These are phyloP conservation scores for Cryptococcus jaspeensis DNA, from an alignment of 1,284 basidiomycete genomes.

Conservation along the genomic window DNA sequence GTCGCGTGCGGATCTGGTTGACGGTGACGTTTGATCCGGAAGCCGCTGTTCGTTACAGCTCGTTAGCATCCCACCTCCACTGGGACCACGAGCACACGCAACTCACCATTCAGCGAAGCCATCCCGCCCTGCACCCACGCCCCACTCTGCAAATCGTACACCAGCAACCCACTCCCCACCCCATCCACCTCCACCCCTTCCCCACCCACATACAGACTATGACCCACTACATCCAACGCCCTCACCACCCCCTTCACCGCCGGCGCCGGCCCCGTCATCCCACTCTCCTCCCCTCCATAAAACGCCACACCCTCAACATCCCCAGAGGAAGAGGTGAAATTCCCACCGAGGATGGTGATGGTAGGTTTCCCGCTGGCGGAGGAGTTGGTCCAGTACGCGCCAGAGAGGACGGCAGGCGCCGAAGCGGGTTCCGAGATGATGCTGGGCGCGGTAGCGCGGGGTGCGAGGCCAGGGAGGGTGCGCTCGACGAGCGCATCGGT, in stretches of 20 bases:
- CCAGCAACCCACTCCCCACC: slow-evolving; percentile 64
- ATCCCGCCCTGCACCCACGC: slow-evolving; percentile 63
- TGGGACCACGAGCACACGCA: not conserved
- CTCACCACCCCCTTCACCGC: slow-evolving; percentile 66
- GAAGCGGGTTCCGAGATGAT: slow-evolving; percentile 57
- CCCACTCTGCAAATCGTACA: slow-evolving; percentile 68
- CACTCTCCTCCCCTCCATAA: slow-evolving; percentile 62
- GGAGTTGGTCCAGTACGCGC: slow-evolving; percentile 84
- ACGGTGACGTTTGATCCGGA: slow-evolving; percentile 64
- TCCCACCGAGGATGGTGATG: slow-evolving; percentile 80
- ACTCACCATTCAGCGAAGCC: slow-evolving; percentile 59
- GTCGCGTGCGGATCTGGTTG: slow-evolving; percentile 68
- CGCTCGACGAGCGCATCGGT: slow-evolving; percentile 20
- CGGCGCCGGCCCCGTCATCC: slow-evolving; percentile 61
- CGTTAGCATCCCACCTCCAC: slow-evolving; percentile 5
- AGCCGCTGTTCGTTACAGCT: slow-evolving; percentile 29
- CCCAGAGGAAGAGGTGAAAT: slow-evolving; percentile 63
- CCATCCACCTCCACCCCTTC: slow-evolving; percentile 47
- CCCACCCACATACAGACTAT: slow-evolving; percentile 75
- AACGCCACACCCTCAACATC: slow-evolving; percentile 63
- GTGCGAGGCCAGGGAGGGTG: slow-evolving; percentile 36
- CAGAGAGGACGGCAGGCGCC: slow-evolving; percentile 79
- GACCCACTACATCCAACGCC: slow-evolving; percentile 63
- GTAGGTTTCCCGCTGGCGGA: slow-evolving; percentile 59
- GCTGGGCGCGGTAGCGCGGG: slow-evolving; percentile 56